Evolutionary conservation across 306 rosid species (phyloP), one percentile per base, ranked within the genome.

Genomic region (Cercis canadensis): DNA sequence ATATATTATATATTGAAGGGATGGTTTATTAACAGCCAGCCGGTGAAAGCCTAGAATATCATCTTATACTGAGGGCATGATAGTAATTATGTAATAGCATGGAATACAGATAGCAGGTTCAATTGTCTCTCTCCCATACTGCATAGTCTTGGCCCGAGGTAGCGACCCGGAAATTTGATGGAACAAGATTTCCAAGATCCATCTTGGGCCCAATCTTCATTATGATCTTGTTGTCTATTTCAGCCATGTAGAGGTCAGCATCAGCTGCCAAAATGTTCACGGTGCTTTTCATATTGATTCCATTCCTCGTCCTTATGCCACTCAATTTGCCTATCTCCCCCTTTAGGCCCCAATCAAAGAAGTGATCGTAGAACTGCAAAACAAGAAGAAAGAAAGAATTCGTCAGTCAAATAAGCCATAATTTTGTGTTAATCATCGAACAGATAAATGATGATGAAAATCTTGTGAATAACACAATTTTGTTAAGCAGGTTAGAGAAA

Each of bases 331-430:
- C 17, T 65, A 85, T 83, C 62, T 68, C 65, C 49, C 76, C 87
- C 90, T 92, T 87, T 44, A 82, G 66, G 2, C 91, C 90, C 97
- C 90, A 87, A 4, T 85, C 88, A 53, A 89, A 36, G 18, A 89
- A 81, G 54, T 92, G 97, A 6, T 92, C 97, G 14, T 92, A 89
- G 82, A 89, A 92, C 97, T 91, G 68, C 87, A 75, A n/a, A 5
- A 11, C 50, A 75, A 39, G 16, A 67, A 4, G 36, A 8, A 5
- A 81, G 40, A 40, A n/a, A n/a, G 55, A 39, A 11, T 9, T 40
- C 46, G 19, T 60, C 18, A 47, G 53, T 41, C 50, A 62, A 50
- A 7, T 43, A 65, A 8, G 19, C 47, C 41, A 63, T n/a, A 53
- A 12, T 62, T 32, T 34, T 24, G 31, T 3, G 15, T 17, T 15